Percentiles rank a stretch among this genome's conserved stretches.
Evolutionary conservation across 164 flowering plant species (phyloP).

Genomic region (Nelumbo lutea): DNA sequence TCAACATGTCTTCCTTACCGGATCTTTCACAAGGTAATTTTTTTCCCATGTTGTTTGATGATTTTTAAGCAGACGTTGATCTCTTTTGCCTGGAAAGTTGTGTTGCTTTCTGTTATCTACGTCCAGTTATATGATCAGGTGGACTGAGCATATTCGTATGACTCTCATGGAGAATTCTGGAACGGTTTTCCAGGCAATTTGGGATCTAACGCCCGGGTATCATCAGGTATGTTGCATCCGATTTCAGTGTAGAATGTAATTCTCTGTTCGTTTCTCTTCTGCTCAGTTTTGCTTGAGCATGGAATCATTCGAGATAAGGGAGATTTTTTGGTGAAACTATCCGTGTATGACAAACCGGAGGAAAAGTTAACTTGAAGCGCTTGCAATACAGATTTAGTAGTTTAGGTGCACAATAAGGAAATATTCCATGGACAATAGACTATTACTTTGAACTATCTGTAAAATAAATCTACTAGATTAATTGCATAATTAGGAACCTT

Average conservation of each 20-base stretch:
- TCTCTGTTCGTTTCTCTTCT: background rate
- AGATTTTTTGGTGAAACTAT: background rate
- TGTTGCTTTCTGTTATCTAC: background rate
- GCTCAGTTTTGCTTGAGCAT: background rate
- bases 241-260: background rate
- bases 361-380: too few species aligned
- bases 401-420: too few species aligned
- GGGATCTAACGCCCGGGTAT: slow-evolving; percentile 30
- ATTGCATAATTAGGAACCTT: too few species aligned
- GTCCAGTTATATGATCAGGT: slow-evolving; percentile 15
- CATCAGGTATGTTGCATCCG: slow-evolving; percentile 22
- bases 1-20: slow-evolving; percentile 27
- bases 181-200: slow-evolving; percentile 24
- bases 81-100: background rate
- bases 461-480: too few species aligned
- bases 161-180: slow-evolving; percentile 31
- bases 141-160: slow-evolving; percentile 32
- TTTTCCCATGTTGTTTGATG: background rate
- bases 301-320: background rate
- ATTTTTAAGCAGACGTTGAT: background rate
- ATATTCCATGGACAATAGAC: too few species aligned
- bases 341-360: too few species aligned
- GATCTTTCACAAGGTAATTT: slow-evolving; percentile 30
- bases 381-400: too few species aligned
- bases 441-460: too few species aligned